Evolutionary conservation across 1,139 yeast species (phyloP).

Genomic region (Ashbya aceris): DNA sequence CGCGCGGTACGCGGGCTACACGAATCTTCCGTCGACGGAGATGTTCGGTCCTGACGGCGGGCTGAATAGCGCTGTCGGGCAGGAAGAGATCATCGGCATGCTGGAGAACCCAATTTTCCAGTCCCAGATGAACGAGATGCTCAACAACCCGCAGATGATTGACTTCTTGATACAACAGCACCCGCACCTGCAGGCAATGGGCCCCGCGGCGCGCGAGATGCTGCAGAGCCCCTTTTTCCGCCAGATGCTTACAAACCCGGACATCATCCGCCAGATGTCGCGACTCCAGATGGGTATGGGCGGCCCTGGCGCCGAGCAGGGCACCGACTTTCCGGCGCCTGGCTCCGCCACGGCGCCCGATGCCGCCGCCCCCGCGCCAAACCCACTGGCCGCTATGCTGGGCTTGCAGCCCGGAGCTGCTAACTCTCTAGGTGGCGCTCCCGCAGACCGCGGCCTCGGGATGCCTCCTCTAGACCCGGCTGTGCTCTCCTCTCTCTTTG

Average conservation of each 20-base stretch:
- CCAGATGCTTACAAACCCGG: constrained; percentile 79
- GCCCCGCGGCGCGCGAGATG: constrained; percentile 82
- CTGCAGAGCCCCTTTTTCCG: constrained; percentile 77
- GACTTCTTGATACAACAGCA: constrained; percentile 75
- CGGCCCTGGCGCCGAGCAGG: constrained; percentile 25
- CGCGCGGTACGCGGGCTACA: constrained; percentile 88
- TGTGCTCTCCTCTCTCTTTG: constrained; percentile 35
- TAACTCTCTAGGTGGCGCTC: neutral
- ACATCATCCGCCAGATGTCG: constrained; percentile 55
- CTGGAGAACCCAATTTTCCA: constrained; percentile 75
- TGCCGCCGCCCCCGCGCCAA: constrained; percentile 10
- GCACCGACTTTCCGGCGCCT: constrained; percentile 31
- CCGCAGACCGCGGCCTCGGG: constrained; percentile 2
- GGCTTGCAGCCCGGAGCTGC: neutral
- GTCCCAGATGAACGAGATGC: constrained; percentile 72
- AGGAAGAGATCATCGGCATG: constrained; percentile 64
- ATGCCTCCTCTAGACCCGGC: constrained; percentile 32
- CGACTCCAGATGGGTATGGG: constrained; percentile 64
- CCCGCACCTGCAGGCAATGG: constrained; percentile 79
- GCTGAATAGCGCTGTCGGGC: constrained; percentile 59
- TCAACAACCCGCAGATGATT: constrained; percentile 70
- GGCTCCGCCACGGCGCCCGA: constrained; percentile 19
- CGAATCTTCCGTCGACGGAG: constrained; percentile 74
- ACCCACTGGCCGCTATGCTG: neutral
- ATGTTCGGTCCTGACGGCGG: constrained; percentile 97